These are phyloP conservation scores for Hygrophila difformis DNA, from an alignment of 257 asterid species.

Conservation along the genomic window DNA sequence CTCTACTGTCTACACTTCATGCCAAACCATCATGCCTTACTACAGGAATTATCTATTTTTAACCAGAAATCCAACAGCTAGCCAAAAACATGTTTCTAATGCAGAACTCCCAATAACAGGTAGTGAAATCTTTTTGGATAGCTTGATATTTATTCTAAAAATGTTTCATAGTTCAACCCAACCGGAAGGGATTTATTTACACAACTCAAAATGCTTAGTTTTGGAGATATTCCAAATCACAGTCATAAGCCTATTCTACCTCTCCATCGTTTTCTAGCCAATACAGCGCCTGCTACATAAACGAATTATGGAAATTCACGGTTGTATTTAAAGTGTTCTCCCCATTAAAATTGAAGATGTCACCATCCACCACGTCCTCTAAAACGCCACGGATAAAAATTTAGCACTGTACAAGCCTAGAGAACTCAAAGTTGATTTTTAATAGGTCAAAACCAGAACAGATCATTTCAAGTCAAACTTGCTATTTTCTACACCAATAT, in stretches of 20 bases:
- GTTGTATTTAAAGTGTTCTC: not conserved
- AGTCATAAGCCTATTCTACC: not conserved
- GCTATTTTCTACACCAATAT: not conserved
- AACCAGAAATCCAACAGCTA: conserved; percentile 7
- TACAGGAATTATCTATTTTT: not conserved
- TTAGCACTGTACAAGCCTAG: conserved; percentile 1
- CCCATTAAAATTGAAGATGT: conserved; percentile 3
- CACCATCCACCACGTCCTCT: not conserved
- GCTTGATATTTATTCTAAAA: not conserved
- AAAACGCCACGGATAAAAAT: not conserved
- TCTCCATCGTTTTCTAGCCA: conserved; percentile 3
- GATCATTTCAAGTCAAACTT: conserved; percentile 2
- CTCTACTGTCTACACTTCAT: too few species aligned
- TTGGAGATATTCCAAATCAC: not conserved
- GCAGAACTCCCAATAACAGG: not conserved
- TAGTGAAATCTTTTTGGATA: not conserved
- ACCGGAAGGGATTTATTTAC: not conserved
- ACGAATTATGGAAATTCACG: not conserved
- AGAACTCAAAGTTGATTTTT: not conserved
- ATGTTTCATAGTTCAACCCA: not conserved
- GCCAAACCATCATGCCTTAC: conserved; percentile 1
- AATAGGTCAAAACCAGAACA: conserved; percentile 5
- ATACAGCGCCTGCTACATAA: not conserved
- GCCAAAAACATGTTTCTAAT: not conserved
- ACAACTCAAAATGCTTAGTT: not conserved